Evolutionary conservation across 2,329 filamentous ascomycete species (phyloP).

Genomic region (Chrysoporthe cubensis): DNA sequence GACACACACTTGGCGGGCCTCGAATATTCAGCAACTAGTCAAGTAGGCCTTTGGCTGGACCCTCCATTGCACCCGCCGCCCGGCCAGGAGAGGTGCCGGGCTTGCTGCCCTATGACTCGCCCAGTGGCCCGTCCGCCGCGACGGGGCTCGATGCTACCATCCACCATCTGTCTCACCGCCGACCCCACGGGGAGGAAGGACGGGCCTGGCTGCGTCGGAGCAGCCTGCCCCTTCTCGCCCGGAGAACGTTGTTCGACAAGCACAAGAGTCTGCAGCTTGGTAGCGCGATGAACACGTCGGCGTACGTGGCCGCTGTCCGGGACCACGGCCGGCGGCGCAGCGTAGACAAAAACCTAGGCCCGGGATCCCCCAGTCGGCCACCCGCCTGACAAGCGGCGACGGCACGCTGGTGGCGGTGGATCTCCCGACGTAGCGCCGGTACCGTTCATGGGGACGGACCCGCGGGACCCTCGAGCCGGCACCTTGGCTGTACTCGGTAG

Average conservation of each 20-base stretch:
- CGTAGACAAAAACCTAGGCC: neutral
- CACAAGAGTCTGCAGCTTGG: too few relatives aligned
- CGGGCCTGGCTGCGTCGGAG: too few relatives aligned
- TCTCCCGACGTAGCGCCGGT: conserved; percentile 23
- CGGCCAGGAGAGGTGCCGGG: neutral
- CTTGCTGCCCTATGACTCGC: conserved; percentile 25
- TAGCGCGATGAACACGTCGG: too few relatives aligned
- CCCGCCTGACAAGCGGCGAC: conserved; percentile 17
- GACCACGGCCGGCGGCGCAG: too few relatives aligned
- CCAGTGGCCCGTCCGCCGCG: conserved; percentile 12
- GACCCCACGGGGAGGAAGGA: neutral
- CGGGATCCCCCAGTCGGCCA: conserved; percentile 15
- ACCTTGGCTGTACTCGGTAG: neutral
- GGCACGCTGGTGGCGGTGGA: conserved; percentile 6
- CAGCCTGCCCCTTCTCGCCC: too few relatives aligned
- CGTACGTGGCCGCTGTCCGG: too few relatives aligned
- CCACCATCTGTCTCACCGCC: conserved; percentile 21
- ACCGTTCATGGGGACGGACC: neutral
- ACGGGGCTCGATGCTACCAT: neutral
- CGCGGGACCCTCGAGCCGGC: neutral
- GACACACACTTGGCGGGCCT: neutral
- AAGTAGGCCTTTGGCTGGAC: neutral
- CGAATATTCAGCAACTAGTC: neutral
- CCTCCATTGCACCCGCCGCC: neutral
- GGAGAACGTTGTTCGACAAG: too few relatives aligned